Base-by-base conservation (phyloP, 1,284 basidiomycete species). In the Hortiboletus rubellus region DNA sequence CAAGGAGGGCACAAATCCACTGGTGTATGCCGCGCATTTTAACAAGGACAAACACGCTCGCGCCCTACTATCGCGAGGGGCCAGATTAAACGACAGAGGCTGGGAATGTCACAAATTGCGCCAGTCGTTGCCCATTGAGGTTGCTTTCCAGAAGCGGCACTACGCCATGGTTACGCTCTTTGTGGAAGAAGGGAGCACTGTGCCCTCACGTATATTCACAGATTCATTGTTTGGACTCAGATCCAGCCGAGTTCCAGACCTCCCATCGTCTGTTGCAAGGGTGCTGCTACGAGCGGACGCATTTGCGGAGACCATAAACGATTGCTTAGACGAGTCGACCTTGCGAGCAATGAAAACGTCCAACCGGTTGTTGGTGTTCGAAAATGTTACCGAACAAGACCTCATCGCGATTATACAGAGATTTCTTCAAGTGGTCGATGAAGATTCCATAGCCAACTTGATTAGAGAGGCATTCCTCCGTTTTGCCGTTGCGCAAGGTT, bases 1-100 rank as follows among this genome's bases (percentile, higher is more conserved):
- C 22, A 53, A 41, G 38, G 18, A 41, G 6, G 52, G 46, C 18
- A 51, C 46, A 18, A 53, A 53, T 34, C 52, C 52, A 27, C 38
- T 54, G 11, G 38, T 54, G 12, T 54, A 54, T 42, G 38, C 52
- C 5, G 52, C 38, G 3, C n/a, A 51, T 10, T 54, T 18, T 46
- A n/a, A n/a, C n/a, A n/a, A n/a, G n/a, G n/a, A n/a, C n/a, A n/a
- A n/a, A n/a, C n/a, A n/a, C n/a, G n/a, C 47, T 36, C 46, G 30
- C 3, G 31, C 15, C 5, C n/a, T 54, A 7, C 12, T 54, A 9
- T 36, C 3, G 3, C 15, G 31, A 34, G 52, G 52, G 10, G 31
- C 24, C 31, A 15, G 17, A 14, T 14, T 54, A 27, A 10, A 36
- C 12, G 8, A 30, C 3, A 54, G n/a, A 5, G 52, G 52, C 2